A percentile compares a stretch with the other conserved stretches of the same genome.
Conservation (phyloP, 1,284 basidiomycete species). For the Cutaneotrichosporon mucoides region DNA sequence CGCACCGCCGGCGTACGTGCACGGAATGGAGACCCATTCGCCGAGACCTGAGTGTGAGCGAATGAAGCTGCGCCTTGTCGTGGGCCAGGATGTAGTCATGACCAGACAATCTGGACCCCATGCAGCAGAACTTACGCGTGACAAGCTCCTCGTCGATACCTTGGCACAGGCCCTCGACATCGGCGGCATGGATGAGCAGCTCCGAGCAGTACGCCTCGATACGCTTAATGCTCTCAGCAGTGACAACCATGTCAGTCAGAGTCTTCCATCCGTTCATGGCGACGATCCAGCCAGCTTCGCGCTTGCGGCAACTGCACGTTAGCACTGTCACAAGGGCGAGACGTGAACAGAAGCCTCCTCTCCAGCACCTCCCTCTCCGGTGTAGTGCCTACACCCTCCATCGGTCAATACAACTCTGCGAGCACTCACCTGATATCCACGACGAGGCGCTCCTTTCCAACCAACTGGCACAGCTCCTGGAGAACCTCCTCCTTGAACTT, state of each 20-base stretch:
- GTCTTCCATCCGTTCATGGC: slow-evolving; percentile 99
- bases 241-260: slow-evolving; percentile 90
- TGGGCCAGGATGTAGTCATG: no score
- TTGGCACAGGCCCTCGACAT: slow-evolving; percentile 94
- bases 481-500: slow-evolving; percentile 75
- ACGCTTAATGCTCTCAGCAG: slow-evolving; percentile 39
- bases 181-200: slow-evolving; percentile 93
- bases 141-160: slow-evolving; percentile 94
- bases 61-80: no score
- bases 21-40: slow-evolving; percentile 85
- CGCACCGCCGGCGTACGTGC: slow-evolving; percentile 96
- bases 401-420: no score
- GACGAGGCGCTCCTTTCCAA: slow-evolving; percentile 84
- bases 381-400: no score
- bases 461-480: slow-evolving; percentile 58
- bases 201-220: slow-evolving; percentile 60
- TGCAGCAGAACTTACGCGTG: slow-evolving; percentile 55
- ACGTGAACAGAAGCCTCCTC: no score
- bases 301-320: slow-evolving; percentile 70
- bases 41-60: slow-evolving; percentile 63
- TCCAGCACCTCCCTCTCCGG: no score
- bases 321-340: background rate
- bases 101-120: no score
- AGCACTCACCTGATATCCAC: slow-evolving; percentile 80
- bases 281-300: slow-evolving; percentile 78